Evolutionary conservation across 2,329 filamentous ascomycete species (phyloP), one percentile per base, ranked within the genome.

Genomic region (Leptographium lundbergii): DNA sequence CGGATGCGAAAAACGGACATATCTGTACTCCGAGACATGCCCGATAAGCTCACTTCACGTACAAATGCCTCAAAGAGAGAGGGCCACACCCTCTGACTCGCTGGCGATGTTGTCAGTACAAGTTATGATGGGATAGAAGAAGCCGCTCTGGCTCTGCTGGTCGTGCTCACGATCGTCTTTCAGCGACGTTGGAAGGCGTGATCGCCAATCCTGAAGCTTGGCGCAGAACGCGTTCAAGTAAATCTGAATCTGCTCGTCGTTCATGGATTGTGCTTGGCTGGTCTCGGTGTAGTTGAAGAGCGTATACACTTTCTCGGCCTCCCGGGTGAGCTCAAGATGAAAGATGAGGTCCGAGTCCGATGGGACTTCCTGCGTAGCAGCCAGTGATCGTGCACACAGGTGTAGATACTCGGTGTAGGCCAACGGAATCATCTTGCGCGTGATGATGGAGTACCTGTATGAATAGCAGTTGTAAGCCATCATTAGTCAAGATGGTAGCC

Each of bases 231-330:
- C 45, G 11, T 32, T 19, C 6, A 59, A 22, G 22, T 59, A 52
- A 19, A 59, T 59, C 53, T 59, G 57, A 19, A 59, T 56, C 45
- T 59, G 53, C 17, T 56, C 45, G 24, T 59, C 57, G 45, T n/a
- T 56, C 57, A 59, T 56, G 24, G 4, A 17, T 2, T 56, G 51
- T 9, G 45, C n/a, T 22, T 56, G 57, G 10, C 29, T 29, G 10
- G 25, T 34, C 42, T 59, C 57, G 10, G 53, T 42, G 53, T 56
- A 56, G 53, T 59, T 59, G 57, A 59, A 59, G 7, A 59, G 45
- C 19, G 57, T 59, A 34, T 59, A 59, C 17, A 51, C 53, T 19
- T 45, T 56, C 22, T 59, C 57, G 1, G 57, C 45, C 47, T 56
- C 57, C 2, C 53, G 53, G 3, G 57, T 52, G 29, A 59, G 19